These are phyloP conservation scores for Pythium periplocum DNA, from an alignment of 352 stramenopile species.

Conservation along the genomic window DNA sequence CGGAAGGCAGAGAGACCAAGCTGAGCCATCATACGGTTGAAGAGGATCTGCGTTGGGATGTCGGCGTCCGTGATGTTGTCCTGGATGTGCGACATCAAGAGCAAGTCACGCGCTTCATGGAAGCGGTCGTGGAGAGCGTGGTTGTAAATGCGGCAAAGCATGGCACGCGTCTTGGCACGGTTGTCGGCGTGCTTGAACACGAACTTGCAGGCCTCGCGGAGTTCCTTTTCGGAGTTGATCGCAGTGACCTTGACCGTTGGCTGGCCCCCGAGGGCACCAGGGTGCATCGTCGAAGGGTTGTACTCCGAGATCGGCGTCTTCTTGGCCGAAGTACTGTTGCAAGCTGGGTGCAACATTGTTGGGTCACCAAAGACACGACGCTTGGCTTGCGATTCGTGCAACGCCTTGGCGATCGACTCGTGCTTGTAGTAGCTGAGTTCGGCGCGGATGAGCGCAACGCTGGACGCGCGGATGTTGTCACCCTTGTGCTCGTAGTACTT, in stretches of 20 bases:
- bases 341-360: conserved; percentile 83
- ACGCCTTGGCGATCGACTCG: conserved; percentile 85
- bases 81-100: conserved; percentile 98
- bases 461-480: conserved; percentile 73
- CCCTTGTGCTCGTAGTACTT: conserved; percentile 87
- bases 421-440: conserved; percentile 98
- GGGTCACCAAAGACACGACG: conserved; percentile 83
- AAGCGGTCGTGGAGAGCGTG: conserved; percentile 98
- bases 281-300: conserved; percentile 63
- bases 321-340: conserved; percentile 42
- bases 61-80: conserved; percentile 92
- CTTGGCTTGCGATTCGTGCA: conserved; percentile 77
- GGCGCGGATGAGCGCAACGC: conserved; percentile 88
- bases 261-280: conserved; percentile 67
- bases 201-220: conserved; percentile 89
- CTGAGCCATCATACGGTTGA: conserved; percentile 94
- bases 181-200: conserved; percentile 94
- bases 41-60: conserved; percentile 96
- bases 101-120: conserved; percentile 95
- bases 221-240: conserved; percentile 75
- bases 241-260: conserved; percentile 49
- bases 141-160: conserved; percentile 98
- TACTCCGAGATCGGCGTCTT: conserved; percentile 41
- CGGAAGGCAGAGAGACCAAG: conserved; percentile 97
- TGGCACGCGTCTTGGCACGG: conserved; percentile 92